Conservation (phyloP, 1,284 basidiomycete genomes). For the Ganoderma sp. region DNA sequence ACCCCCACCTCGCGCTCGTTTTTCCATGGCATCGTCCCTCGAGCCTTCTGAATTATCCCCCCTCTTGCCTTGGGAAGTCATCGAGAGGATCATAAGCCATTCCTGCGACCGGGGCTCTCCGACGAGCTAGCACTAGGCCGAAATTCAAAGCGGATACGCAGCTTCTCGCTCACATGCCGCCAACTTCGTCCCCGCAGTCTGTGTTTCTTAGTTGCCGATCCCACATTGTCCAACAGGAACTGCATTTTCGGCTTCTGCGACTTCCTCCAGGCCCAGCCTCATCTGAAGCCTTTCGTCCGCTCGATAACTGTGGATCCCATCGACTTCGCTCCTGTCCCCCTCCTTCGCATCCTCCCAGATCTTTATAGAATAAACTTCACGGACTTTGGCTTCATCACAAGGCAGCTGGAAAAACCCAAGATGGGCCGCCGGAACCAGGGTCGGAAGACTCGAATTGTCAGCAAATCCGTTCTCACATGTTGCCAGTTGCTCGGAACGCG, state of each 20-base stretch:
- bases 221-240: background rate
- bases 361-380: background rate
- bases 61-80: background rate
- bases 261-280: background rate
- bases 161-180: slow-evolving; percentile 1
- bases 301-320: background rate
- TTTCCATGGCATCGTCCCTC: background rate
- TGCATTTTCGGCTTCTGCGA: background rate
- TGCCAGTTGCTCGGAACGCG: background rate
- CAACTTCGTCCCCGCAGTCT: background rate
- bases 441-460: background rate
- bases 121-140: background rate
- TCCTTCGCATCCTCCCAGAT: background rate
- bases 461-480: background rate
- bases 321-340: background rate
- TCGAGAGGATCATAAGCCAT: slow-evolving; percentile 3
- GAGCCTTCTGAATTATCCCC: too few relatives aligned
- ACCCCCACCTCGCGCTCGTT: background rate
- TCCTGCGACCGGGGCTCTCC: background rate
- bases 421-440: too few relatives aligned
- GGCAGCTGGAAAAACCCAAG: too few relatives aligned
- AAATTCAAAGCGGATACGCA: background rate
- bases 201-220: background rate
- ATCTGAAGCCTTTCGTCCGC: background rate
- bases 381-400: too few relatives aligned